Evolutionary conservation across 2,329 filamentous ascomycete genomes (phyloP), one percentile per base, ranked within the genome.

Genomic region (Xylaria sp.): DNA sequence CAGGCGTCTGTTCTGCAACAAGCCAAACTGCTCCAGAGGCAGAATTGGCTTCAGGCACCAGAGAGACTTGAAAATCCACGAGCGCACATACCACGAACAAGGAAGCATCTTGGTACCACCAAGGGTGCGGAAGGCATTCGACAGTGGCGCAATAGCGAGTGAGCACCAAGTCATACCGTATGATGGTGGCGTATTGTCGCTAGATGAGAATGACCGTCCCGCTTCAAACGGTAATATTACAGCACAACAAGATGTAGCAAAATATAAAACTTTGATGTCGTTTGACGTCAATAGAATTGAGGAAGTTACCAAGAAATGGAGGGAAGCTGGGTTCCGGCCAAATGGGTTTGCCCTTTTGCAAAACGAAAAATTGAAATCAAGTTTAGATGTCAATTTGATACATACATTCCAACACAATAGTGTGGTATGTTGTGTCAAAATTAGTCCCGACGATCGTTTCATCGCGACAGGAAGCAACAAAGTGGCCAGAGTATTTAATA

Each of bases 1-100:
- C 15, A 60, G 25, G 37, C 57, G 57, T 23, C 57, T 60, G 33
- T 60, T 60, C 35, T 60, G 50, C 21, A 21, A 54, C 50, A 60
- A 47, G 12, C 49, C 49, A 33, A 49, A 47, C 12, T 60, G 57
- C 12, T 33, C 49, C 21, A 54, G 57, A 42, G 42, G 57, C 15
- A 46, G 57, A 49, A 54, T 60, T 21, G 57, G 57, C 31, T 60
- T 60, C 49, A 28, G 42, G 25, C 9, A 54, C 19, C 57, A 47
- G 25, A 54, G 15, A 14, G 57, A 60, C 8, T 54, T 60, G 14
- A 19, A 46, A 11, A n/a, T 21, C 15, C 57, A 60, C 31, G 15
- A 40, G 33, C 42, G 42, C n/a, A 49, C 57, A 31, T 60, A 54
- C 40, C 57, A 59, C n/a, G 38, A 45, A 31, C n/a, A 52, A 52